Evolutionary conservation across 345 rosid species (phyloP).

Genomic region (Aquilaria yunnanensis): DNA sequence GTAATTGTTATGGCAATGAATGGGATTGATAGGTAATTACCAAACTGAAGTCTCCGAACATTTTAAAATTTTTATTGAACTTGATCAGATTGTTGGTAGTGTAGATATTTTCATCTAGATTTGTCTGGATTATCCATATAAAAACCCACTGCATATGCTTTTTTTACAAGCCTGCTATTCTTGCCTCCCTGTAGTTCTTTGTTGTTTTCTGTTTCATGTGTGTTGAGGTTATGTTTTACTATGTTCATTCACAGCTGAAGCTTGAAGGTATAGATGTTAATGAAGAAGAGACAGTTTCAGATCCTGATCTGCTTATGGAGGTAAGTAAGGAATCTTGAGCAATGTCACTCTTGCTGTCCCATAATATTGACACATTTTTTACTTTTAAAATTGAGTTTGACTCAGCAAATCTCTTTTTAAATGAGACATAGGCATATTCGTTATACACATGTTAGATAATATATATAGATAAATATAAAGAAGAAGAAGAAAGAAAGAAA

Average conservation of each 20-base stretch:
- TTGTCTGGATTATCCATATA: too few species aligned
- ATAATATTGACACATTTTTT: neutral
- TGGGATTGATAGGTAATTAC: too few species aligned
- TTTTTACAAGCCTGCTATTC: constrained; percentile 1
- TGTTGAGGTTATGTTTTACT: constrained; percentile 5
- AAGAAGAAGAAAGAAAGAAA: neutral
- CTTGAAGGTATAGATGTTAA: constrained; percentile 64
- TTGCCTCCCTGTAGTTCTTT: neutral
- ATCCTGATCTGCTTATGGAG: constrained; percentile 71
- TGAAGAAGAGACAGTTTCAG: constrained; percentile 89
- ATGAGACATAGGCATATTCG: neutral
- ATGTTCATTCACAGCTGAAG: constrained; percentile 41
- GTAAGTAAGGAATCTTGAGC: constrained; percentile 22
- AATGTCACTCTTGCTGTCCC: neutral
- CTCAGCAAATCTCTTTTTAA: neutral
- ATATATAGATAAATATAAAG: too few species aligned
- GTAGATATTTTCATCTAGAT: too few species aligned
- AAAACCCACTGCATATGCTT: neutral
- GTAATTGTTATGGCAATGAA: too few species aligned
- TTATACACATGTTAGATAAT: too few species aligned
- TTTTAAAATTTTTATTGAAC: too few species aligned
- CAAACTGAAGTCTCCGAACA: too few species aligned
- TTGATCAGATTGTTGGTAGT: too few species aligned
- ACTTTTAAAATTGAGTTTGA: neutral
- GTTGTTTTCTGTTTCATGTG: neutral